These are phyloP conservation scores for Phaeosphaeria sp. DNA, from an alignment of 2,329 filamentous ascomycete genomes.

Conservation along the genomic window DNA sequence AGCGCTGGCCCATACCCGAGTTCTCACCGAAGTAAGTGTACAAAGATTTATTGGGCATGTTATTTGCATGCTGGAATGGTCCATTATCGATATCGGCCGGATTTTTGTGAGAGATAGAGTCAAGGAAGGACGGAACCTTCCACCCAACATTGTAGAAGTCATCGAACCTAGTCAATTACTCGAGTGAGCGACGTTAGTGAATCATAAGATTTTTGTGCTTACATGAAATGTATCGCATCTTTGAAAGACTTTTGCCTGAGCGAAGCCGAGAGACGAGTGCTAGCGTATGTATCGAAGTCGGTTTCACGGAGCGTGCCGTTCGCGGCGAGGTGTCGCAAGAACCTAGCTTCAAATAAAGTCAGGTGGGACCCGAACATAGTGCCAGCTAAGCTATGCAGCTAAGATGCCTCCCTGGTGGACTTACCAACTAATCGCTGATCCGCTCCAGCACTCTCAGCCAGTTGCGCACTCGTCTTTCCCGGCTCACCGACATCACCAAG, in stretches of 20 bases:
- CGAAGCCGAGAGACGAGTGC: conserved; percentile 14
- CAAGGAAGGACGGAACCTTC: conserved; percentile 14
- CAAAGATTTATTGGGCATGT: conserved; percentile 6
- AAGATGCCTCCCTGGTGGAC: neutral
- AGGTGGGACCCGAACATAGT: neutral
- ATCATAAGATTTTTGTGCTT: neutral
- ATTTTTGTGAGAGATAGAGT: conserved; percentile 11
- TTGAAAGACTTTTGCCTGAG: conserved; percentile 12
- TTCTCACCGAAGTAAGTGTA: conserved; percentile 13
- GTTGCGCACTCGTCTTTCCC: conserved; percentile 4
- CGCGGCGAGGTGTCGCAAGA: conserved; percentile 13
- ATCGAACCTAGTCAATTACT: conserved; percentile 6
- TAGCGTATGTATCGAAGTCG: conserved; percentile 9
- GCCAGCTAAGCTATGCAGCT: neutral
- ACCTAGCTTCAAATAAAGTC: conserved; percentile 2
- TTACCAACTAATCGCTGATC: conserved; percentile 11
- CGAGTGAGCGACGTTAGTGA: neutral
- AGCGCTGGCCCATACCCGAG: conserved; percentile 9
- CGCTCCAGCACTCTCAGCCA: conserved; percentile 7
- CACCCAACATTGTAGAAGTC: conserved; percentile 17
- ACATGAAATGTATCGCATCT: conserved; percentile 11
- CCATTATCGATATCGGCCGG: conserved; percentile 12
- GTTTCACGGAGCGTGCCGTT: conserved; percentile 11
- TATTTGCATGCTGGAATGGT: conserved; percentile 11
- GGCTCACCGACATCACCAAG: conserved; percentile 7